phyloP scores from a whole-genome alignment of 2,329 filamentous ascomycete species.

The Colletotrichum orbiculare region DNA sequence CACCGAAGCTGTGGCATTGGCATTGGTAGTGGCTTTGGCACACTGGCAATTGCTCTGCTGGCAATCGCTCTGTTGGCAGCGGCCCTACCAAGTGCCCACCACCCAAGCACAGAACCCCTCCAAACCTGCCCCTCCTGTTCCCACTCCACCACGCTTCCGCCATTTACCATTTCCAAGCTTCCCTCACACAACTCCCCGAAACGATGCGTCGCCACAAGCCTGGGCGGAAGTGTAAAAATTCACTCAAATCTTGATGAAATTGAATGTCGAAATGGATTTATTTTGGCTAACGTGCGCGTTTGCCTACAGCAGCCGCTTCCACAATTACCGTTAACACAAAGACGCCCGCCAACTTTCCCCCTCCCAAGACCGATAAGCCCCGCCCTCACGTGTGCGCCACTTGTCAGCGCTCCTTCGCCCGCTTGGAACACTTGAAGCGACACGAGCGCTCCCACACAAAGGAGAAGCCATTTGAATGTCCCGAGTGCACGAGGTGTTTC shows the following conservation, averaged over 20 bases:
- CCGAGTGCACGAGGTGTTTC: constrained; percentile 94
- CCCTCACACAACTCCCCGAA: no score
- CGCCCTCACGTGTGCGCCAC: constrained; percentile 93
- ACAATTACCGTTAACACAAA: constrained; percentile 64
- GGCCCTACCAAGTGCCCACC: neutral
- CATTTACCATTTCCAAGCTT: no score
- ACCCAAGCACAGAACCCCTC: constrained; percentile 38
- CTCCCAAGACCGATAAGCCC: constrained; percentile 96
- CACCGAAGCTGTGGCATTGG: no score
- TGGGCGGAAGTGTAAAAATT: neutral
- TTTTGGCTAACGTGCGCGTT: constrained; percentile 44
- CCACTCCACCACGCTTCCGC: constrained; percentile 8
- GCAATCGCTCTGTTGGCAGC: no score
- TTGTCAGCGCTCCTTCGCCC: constrained; percentile 91
- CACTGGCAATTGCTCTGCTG: no score
- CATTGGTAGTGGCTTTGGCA: no score
- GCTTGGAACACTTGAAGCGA: constrained; percentile 94
- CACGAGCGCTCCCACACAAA: constrained; percentile 99
- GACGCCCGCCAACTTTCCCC: constrained; percentile 68
- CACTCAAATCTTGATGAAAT: neutral
- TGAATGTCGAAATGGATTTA: constrained; percentile 10
- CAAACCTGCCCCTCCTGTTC: constrained; percentile 46
- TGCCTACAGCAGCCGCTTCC: constrained; percentile 49
- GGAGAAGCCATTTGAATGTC: constrained; percentile 98
- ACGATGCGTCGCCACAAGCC: no score